A percentile compares a stretch with the other conserved stretches of the same genome.
These are phyloP conservation scores for Phoenix dactylifera DNA, from an alignment of 176 grass and related monocot genomes.

Conservation along the genomic window DNA sequence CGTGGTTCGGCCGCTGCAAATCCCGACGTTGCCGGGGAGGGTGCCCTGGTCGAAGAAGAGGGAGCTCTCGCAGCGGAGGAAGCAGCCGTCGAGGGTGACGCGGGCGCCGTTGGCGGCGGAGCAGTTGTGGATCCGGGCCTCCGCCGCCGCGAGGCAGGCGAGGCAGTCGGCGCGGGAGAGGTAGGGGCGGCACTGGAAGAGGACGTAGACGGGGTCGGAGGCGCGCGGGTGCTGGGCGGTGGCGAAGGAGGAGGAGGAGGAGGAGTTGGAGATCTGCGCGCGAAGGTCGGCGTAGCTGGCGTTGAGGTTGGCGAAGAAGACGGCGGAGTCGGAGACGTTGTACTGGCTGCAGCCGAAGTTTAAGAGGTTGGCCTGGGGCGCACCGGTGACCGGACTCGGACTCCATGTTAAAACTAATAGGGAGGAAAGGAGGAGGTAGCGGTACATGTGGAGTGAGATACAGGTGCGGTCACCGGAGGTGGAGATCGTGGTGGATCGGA, in stretches of 20 bases:
- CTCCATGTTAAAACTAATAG: conserved; percentile 11
- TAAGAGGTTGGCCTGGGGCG: conserved; percentile 45
- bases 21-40: conserved; percentile 34
- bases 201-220: conserved; percentile 33
- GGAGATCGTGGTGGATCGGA: too few species aligned
- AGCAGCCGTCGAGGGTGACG: conserved; percentile 65
- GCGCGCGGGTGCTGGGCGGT: conserved; percentile 43
- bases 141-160: conserved; percentile 49
- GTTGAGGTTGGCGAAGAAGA: conserved; percentile 49
- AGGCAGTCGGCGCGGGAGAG: conserved; percentile 36
- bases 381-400: conserved; percentile 16
- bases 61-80: conserved; percentile 54
- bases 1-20: conserved; percentile 34
- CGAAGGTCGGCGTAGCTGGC: conserved; percentile 35
- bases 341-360: conserved; percentile 59
- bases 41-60: conserved; percentile 65
- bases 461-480: too few species aligned
- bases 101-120: conserved; percentile 44
- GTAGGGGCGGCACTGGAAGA: conserved; percentile 67
- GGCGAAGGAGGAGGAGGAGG: conserved; percentile 32
- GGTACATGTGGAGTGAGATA: too few species aligned
- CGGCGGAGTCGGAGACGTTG: conserved; percentile 36
- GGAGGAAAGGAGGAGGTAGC: neutral
- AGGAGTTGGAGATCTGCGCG: conserved; percentile 36
- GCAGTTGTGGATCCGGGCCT: conserved; percentile 30